Base-by-base conservation (phyloP, 2,329 filamentous ascomycete genomes). In the Neopestalotiopsis rosae region DNA sequence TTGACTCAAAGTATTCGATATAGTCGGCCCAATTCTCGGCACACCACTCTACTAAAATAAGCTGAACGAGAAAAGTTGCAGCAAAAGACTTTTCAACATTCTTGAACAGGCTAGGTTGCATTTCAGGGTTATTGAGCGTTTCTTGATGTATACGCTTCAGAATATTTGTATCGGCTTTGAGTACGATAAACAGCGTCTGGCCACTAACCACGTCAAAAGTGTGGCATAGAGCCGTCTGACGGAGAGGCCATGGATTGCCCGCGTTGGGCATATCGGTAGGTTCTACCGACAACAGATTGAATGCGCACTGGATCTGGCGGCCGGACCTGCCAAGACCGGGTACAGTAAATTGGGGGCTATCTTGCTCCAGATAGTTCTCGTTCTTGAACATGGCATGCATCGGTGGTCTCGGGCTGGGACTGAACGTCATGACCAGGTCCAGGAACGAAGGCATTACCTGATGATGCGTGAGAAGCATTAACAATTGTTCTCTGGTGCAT, bases 381-480 rank as follows among this genome's bases (percentile, higher is more conserved):
- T 67, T 65, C 6, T 68, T 67, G 34, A 75, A 73, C 34, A 65
- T 61, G 5, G 72, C 69, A 6, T 68, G 65, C 1, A 62, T 67
- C 3, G 69, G 30, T 3, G 73, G 70, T 1, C 61, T 30, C 14
- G 61, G 65, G 1, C 72, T 68, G 4, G 38, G 45, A 5, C 64
- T 68, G 52, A 75, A 73, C 7, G 71, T 70, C 38, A 75, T 67
- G 9, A 72, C 12, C 9, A 75, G 67, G 42, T 75, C 73, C 12
- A 75, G 52, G 61, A 74, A 73, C 10, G 67, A 71, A 12, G 74
- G 71, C 72, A 75, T 75, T 61, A 74, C 72, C 70, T 75, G 73
- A 58, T 72, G 69, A 40, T 74, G 69, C 9, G 71, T 73, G 4
- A 75, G 65, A 34, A 75, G 56, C 9, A 67, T 45, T 2, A 52